These are phyloP conservation scores for Fusarium agapanthi DNA, from an alignment of 2,329 filamentous ascomycete species.

Conservation along the genomic window DNA sequence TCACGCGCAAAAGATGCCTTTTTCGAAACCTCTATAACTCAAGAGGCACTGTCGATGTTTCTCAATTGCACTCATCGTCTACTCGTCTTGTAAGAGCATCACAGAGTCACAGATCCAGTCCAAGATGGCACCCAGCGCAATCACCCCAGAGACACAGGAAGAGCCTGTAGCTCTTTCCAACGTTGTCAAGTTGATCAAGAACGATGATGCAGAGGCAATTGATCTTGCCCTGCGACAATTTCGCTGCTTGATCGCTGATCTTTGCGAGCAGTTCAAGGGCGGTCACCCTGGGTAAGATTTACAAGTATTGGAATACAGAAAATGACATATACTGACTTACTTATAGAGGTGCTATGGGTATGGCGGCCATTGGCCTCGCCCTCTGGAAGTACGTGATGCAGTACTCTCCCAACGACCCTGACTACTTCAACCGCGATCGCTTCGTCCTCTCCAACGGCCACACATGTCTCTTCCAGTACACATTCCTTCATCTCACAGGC, in stretches of 20 bases:
- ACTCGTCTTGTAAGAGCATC: background rate
- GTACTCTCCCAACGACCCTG: slow-evolving; percentile 63
- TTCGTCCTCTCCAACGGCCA: slow-evolving; percentile 71
- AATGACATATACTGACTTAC: background rate
- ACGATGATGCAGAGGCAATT: slow-evolving; percentile 39
- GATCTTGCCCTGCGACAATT: slow-evolving; percentile 68
- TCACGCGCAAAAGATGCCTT: slow-evolving; percentile 12
- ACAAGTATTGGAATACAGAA: background rate
- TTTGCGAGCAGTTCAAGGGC: slow-evolving; percentile 75
- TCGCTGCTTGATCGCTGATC: slow-evolving; percentile 70
- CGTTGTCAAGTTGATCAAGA: slow-evolving; percentile 40
- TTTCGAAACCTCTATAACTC: slow-evolving; percentile 12
- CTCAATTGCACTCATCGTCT: background rate
- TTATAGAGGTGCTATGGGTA: slow-evolving; percentile 60
- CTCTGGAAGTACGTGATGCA: slow-evolving; percentile 70
- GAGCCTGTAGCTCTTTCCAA: slow-evolving; percentile 24
- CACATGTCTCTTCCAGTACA: slow-evolving; percentile 63
- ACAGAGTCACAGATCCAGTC: background rate
- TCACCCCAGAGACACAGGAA: slow-evolving; percentile 26
- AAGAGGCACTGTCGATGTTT: background rate
- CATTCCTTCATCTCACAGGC: slow-evolving; percentile 61
- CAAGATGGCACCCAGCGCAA: slow-evolving; percentile 40
- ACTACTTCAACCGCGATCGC: slow-evolving; percentile 69
- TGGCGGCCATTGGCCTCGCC: slow-evolving; percentile 69
- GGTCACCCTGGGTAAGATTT: slow-evolving; percentile 70